Conservation (phyloP, 2,329 filamentous ascomycete genomes). For the Fusarium gaditjirri region DNA sequence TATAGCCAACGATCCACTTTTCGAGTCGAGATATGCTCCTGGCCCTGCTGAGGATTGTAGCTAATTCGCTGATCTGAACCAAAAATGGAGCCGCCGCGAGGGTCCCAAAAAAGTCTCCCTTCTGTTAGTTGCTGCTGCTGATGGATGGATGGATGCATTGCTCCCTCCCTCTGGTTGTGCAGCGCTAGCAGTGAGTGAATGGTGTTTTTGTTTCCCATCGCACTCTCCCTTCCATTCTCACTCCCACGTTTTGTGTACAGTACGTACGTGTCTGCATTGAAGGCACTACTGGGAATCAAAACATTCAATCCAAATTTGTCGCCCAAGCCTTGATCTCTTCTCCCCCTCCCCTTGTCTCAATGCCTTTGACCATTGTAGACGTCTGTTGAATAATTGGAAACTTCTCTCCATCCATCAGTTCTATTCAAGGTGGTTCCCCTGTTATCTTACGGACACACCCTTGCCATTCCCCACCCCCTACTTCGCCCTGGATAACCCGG, state of each 20-base stretch:
- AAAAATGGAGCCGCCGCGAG: not conserved
- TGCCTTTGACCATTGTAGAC: not conserved
- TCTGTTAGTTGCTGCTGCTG: slow-evolving; percentile 2
- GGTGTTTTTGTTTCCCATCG: slow-evolving; percentile 6
- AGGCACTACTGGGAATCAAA: not conserved
- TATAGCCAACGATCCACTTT: not conserved
- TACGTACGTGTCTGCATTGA: not conserved
- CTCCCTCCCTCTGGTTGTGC: slow-evolving; percentile 7
- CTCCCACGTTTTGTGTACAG: slow-evolving; percentile 26
- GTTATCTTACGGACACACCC: slow-evolving; percentile 30
- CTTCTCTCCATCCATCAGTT: slow-evolving; percentile 27
- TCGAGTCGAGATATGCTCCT: not conserved
- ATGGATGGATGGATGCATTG: slow-evolving; percentile 18
- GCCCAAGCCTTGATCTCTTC: not conserved
- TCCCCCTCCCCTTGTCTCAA: not conserved
- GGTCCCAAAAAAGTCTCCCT: slow-evolving; percentile 8
- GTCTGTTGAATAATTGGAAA: slow-evolving; percentile 3
- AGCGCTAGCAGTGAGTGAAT: not conserved
- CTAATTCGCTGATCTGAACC: slow-evolving; percentile 8
- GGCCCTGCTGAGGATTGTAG: not conserved
- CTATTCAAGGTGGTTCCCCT: slow-evolving; percentile 30
- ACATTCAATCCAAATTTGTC: not conserved
- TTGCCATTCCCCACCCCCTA: slow-evolving; percentile 12
- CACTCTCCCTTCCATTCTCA: slow-evolving; percentile 19
- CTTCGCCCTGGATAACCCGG: slow-evolving; percentile 41